Evolutionary conservation across 257 asterid species (phyloP).

Genomic region (Apocynum venetum): DNA sequence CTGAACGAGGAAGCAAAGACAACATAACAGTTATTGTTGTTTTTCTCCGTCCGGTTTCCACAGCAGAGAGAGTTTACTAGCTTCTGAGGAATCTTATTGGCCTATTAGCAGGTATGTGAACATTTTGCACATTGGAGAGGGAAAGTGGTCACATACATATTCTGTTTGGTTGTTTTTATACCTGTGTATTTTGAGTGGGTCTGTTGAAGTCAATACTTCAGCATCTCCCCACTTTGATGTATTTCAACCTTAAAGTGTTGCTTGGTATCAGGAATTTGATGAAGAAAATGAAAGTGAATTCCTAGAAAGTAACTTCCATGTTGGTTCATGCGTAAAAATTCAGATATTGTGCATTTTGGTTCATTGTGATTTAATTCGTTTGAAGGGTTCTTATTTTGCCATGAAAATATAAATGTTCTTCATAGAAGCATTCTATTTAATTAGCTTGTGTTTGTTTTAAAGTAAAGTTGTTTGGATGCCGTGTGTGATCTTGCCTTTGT

Average conservation of each 20-base stretch:
- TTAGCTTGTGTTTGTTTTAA: too few species aligned
- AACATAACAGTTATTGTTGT: conserved; percentile 78
- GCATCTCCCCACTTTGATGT: not conserved
- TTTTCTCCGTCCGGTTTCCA: conserved; percentile 80
- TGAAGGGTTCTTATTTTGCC: too few species aligned
- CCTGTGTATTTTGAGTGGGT: not conserved
- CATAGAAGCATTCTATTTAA: too few species aligned
- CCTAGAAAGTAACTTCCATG: not conserved
- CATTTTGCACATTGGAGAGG: not conserved
- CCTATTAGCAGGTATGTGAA: not conserved
- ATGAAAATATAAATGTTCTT: too few species aligned
- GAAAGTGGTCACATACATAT: not conserved
- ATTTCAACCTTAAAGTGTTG: not conserved
- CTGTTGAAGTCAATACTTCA: not conserved
- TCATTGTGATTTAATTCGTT: too few species aligned
- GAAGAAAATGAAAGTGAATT: not conserved
- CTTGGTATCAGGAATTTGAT: not conserved
- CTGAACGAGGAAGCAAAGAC: conserved; percentile 82
- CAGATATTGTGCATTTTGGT: too few species aligned
- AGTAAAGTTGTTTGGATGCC: too few species aligned
- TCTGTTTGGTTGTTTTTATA: not conserved
- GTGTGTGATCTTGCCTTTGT: too few species aligned
- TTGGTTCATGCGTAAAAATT: not conserved
- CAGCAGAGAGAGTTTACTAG: conserved; percentile 89
- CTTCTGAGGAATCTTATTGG: not conserved